Conservation (phyloP, 2,329 filamentous ascomycete species). For the Whalleya microplaca region DNA sequence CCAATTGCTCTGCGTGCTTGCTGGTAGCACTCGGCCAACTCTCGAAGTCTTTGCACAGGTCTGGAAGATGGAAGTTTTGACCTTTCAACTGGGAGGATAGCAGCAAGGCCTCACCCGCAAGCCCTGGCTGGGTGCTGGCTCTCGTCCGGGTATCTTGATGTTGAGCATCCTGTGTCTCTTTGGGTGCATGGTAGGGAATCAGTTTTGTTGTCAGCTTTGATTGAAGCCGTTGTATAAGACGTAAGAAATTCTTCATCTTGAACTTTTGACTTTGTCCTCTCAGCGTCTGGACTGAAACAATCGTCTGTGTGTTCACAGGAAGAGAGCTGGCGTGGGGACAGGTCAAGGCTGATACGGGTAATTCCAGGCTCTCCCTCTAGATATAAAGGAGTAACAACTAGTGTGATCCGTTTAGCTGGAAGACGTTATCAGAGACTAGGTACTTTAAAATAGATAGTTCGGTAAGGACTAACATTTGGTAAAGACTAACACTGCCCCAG, state of each 20-base stretch:
- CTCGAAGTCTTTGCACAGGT: constrained; percentile 31
- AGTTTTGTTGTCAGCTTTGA: constrained; percentile 16
- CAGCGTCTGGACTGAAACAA: not conserved
- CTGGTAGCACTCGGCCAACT: constrained; percentile 31
- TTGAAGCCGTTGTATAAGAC: not conserved
- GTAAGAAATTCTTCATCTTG: not conserved
- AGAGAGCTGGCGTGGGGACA: not conserved
- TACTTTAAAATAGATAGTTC: not conserved
- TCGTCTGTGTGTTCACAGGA: not conserved
- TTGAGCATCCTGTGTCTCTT: not conserved
- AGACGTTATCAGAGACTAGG: not conserved
- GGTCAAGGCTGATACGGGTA: not conserved
- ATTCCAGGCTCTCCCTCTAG: not conserved
- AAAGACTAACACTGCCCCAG: not conserved
- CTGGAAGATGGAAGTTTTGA: constrained; percentile 29
- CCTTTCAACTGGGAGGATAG: constrained; percentile 29
- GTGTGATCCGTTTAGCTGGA: not conserved
- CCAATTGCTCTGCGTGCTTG: constrained; percentile 26
- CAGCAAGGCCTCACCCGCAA: constrained; percentile 26
- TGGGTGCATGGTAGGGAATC: constrained; percentile 2
- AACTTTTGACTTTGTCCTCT: not conserved
- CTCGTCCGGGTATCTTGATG: not conserved
- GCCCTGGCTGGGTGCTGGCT: constrained; percentile 13
- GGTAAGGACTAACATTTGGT: not conserved
- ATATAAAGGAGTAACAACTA: not conserved